phyloP scores from a whole-genome alignment of 257 asterid species.

The Cordia subcordata region DNA sequence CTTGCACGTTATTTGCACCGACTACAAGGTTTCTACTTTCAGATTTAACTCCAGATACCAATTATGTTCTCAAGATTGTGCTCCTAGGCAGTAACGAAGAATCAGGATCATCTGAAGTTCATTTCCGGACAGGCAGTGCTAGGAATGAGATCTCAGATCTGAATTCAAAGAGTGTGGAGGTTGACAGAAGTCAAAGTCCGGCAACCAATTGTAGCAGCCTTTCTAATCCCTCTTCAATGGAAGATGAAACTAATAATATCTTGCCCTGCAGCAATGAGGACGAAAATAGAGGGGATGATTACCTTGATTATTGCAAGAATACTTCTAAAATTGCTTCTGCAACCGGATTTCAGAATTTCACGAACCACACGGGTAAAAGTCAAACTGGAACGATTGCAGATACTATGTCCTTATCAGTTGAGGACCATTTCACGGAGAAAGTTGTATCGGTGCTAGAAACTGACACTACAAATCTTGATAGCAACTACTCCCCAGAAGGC shows the following conservation, averaged over 20 bases:
- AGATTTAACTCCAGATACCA: slow-evolving; percentile 50
- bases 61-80: slow-evolving; percentile 53
- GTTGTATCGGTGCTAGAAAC: slow-evolving; percentile 16
- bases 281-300: slow-evolving; percentile 37
- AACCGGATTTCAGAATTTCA: slow-evolving; percentile 7
- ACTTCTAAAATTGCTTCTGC: slow-evolving; percentile 33
- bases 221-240: slow-evolving; percentile 86
- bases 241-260: slow-evolving; percentile 63
- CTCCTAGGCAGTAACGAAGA: slow-evolving; percentile 43
- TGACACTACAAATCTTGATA: slow-evolving; percentile 18
- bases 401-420: slow-evolving; percentile 30
- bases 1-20: slow-evolving; percentile 51
- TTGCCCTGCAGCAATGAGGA: slow-evolving; percentile 43
- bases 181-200: slow-evolving; percentile 56
- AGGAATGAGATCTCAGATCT: slow-evolving; percentile 24
- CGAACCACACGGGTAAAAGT: slow-evolving; percentile 18
- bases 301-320: slow-evolving; percentile 27
- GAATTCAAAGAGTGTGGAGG: slow-evolving; percentile 36
- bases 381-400: slow-evolving; percentile 31
- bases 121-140: slow-evolving; percentile 35
- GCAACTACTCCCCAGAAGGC: slow-evolving; percentile 27
- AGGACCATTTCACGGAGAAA: slow-evolving; percentile 36
- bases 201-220: slow-evolving; percentile 73
- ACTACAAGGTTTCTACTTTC: slow-evolving; percentile 45
- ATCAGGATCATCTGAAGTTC: slow-evolving; percentile 37